Conservation (phyloP, 805 yeast genomes). For the Yueomyces sinensis region DNA sequence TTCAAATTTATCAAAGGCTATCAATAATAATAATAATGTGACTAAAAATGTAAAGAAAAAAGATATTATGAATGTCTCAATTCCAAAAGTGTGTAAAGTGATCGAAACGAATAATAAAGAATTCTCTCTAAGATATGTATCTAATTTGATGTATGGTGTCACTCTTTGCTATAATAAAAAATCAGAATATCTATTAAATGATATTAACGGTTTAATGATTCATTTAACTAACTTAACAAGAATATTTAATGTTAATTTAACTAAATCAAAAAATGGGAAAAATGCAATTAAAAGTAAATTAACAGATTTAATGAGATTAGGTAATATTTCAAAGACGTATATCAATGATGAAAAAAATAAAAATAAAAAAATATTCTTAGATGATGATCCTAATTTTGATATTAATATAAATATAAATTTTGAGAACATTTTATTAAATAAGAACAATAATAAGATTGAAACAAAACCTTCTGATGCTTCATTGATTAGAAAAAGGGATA, state of each 20-base stretch:
- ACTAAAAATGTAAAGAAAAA: conserved; percentile 12
- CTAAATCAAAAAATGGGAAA: too few relatives aligned
- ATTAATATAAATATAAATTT: conserved; percentile 10
- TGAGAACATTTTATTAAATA: conserved; percentile 2
- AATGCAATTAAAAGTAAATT: background rate
- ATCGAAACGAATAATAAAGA: conserved; percentile 9
- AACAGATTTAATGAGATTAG: background rate
- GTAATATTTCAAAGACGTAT: background rate
- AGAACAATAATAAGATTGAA: background rate
- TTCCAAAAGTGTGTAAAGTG: conserved; percentile 19
- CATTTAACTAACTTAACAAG: too few relatives aligned
- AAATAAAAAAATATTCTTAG: conserved; percentile 3
- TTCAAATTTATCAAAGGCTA: background rate
- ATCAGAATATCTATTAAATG: conserved; percentile 20
- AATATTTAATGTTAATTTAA: too few relatives aligned
- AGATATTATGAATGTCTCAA: conserved; percentile 21
- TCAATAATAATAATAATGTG: background rate
- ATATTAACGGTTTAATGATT: too few relatives aligned
- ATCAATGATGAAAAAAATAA: too few relatives aligned
- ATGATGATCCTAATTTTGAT: conserved; percentile 19
- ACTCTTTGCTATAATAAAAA: conserved; percentile 21
- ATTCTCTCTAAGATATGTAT: conserved; percentile 17
- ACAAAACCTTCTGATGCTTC: too few relatives aligned
- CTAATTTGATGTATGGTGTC: conserved; percentile 21
- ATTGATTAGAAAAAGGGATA: conserved; percentile 12